Base-by-base conservation (phyloP, 2,329 filamentous ascomycete genomes). In the Colletotrichum sojae region DNA sequence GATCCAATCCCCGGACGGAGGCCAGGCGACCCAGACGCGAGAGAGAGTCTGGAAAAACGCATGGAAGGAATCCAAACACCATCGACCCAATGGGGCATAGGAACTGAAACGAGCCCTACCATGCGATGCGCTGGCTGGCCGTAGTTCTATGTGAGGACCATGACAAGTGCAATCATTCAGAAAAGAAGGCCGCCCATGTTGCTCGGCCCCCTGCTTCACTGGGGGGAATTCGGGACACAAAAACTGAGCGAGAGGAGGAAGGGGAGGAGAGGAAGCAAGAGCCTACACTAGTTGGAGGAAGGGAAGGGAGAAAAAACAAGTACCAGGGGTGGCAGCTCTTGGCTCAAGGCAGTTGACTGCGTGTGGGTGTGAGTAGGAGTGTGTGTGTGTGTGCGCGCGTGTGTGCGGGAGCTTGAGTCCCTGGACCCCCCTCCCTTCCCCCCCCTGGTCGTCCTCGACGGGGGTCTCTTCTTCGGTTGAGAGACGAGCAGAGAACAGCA, bases 81-180 rank as follows among this genome's bases (percentile, higher is more conserved):
- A 55, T 76, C 73, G 76, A 71, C 78, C 76, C 72, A 76, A 80
- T 76, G 55, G 60, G 66, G 77, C 76, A 79, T 76, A 78, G 76
- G 75, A 79, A 77, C 74, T 84, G 83, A 84, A 84, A 84, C 82
- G 77, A 77, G 76, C 75, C 76, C 76, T 79, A 78, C 80, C 79
- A 82, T 82, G 80, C 80, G 78, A 82, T 82, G 80, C 80, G 76
- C 75, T 69, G 22, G 61, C 66, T 78, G 80, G 76, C 16, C 16
- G 16, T 63, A 46, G n/a, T n/a, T n/a, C 22, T 25, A 3, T 25
- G 51, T 78, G 76, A 78, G 75, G 76, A 78, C 77, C 78, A 81
- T 80, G 75, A 78, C 78, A 78, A 79, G 76, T 77, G 73, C 78
- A 18, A 76, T 76, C 73, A 75, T 74, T 76, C 73, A 15, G 12